Evolutionary conservation across 2,329 filamentous ascomycete genomes (phyloP), one percentile per base, ranked within the genome.

Genomic region (Cercospora janseana): DNA sequence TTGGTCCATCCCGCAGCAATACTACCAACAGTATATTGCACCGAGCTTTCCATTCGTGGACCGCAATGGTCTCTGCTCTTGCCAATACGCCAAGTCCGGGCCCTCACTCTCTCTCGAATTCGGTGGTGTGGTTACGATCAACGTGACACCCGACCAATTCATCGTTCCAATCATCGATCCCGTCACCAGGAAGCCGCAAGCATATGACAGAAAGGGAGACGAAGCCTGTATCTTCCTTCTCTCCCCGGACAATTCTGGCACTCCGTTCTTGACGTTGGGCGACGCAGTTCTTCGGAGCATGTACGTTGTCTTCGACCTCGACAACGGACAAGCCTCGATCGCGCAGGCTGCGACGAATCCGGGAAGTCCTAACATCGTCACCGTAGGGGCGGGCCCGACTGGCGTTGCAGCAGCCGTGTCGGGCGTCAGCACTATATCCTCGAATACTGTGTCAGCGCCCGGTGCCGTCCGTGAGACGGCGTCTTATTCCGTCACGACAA

Each of bases 261-360:
- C 52, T 34, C 50, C 51, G 8, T 63, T 63, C 42, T 47, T 56
- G 6, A 63, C 60, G 7, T 47, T 66, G 1, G 66, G 65, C 7
- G 64, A 67, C 48, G 63, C 65, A 9, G 46, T 68, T 16, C 53
- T 69, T 8, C 49, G 63, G 8, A 60, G 58, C 40, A 65, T 67
- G 60, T 69, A 69, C 49, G 60, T 66, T 29, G 64, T 69, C 45
- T 69, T 63, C 46, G 66, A 69, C 43, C 63, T 68, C 32, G 65
- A 69, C 54, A 66, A 69, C 23, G 64, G 60, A 3, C 66, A 69
- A 42, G 55, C 62, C 15, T 64, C 64, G 2, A 55, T 68, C 29
- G 66, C 65, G 8, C 66, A 67, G 43, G 63, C 66, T n/a, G 52
- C 52, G 2, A 43, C 57, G 6, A 64, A 67, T 44, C 52, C 55